Evolutionary conservation across 495 filamentous ascomycete genomes (phyloP).

Genomic region (Delitschia confertaspora): DNA sequence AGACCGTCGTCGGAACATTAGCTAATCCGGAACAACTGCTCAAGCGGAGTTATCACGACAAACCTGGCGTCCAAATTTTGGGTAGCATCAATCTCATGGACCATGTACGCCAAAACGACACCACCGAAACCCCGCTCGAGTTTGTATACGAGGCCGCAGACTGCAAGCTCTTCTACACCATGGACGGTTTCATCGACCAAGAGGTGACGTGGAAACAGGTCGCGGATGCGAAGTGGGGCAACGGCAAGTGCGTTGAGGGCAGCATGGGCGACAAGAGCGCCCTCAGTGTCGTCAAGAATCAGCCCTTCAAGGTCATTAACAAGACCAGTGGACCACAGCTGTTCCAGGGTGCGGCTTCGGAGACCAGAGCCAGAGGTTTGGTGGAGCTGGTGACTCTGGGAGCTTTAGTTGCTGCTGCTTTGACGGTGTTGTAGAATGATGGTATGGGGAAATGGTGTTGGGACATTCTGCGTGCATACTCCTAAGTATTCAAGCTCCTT

Average conservation of each 20-base stretch:
- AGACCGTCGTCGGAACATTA: conserved; percentile 16
- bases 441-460: no score
- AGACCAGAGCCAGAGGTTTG: no score
- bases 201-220: conserved; percentile 20
- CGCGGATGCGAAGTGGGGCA: conserved; percentile 26
- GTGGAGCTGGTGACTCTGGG: no score
- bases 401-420: no score
- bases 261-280: conserved; percentile 8
- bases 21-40: conserved; percentile 14
- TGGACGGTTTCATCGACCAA: conserved; percentile 13
- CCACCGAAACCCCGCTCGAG: conserved; percentile 15
- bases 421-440: no score
- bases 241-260: conserved; percentile 22
- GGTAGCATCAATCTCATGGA: conserved; percentile 23
- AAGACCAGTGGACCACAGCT: neutral
- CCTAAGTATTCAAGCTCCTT: no score
- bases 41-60: conserved; percentile 7
- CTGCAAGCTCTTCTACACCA: conserved; percentile 26
- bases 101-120: conserved; percentile 18
- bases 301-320: conserved; percentile 4
- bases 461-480: no score
- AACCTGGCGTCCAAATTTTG: neutral
- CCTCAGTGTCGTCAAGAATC: conserved; percentile 1
- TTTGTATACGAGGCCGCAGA: conserved; percentile 29
- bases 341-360: conserved; percentile 3